Percentiles rank a stretch among this genome's conserved stretches.
Conservation (phyloP, 352 stramenopile genomes). For the Achlya hypogyna region DNA sequence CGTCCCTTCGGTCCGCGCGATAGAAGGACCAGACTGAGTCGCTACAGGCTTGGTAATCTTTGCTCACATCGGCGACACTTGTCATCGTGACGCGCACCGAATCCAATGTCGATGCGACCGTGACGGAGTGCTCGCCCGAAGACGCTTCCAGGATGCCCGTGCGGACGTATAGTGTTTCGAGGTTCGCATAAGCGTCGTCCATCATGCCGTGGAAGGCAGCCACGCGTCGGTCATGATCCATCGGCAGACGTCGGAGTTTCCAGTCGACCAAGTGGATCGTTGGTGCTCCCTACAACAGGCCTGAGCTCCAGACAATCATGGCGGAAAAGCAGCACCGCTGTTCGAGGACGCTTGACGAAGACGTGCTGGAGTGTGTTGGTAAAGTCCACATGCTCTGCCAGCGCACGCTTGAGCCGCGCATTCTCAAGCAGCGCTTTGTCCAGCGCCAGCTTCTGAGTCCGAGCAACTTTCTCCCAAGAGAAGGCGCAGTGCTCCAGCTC, state of each 20-base stretch:
- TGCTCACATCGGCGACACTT: neutral
- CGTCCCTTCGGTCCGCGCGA: neutral
- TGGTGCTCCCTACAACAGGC: neutral
- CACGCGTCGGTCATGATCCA: neutral
- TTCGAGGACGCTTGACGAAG: neutral
- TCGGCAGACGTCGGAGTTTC: neutral
- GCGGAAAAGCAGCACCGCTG: neutral
- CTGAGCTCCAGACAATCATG: neutral
- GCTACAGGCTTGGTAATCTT: neutral
- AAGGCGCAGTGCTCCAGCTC: neutral
- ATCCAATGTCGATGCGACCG: neutral
- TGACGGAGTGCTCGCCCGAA: neutral
- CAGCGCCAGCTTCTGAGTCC: neutral
- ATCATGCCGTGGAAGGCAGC: neutral
- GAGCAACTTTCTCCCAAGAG: neutral
- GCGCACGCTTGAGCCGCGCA: neutral
- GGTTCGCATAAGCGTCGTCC: neutral
- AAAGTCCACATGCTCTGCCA: neutral
- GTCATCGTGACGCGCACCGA: neutral
- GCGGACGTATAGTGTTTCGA: neutral
- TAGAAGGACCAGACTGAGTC: neutral
- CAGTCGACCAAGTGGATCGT: neutral
- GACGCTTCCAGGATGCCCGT: neutral
- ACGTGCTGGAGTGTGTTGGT: neutral
- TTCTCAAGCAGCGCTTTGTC: constrained; percentile 1